phyloP scores from a whole-genome alignment of 345 rosid genomes.

The Eucalyptus melliodora region DNA sequence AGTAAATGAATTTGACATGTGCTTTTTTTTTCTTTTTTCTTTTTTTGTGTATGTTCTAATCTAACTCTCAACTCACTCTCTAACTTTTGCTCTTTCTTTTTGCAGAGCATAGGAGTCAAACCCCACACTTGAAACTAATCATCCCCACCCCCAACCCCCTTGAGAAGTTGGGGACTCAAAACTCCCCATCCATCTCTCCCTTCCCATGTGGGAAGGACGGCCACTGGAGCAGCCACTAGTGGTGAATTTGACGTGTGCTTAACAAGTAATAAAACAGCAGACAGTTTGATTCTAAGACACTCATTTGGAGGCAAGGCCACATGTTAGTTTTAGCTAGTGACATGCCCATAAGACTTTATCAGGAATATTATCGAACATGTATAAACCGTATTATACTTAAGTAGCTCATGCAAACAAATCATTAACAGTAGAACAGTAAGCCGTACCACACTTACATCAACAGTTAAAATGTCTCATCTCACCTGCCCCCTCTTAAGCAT shows the following conservation, averaged over 20 bases:
- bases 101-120: no score
- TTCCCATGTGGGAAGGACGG: no score
- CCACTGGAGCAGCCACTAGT: no score
- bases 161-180: no score
- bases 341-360: neutral
- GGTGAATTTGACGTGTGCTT: neutral
- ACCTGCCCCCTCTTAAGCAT: conserved; percentile 98
- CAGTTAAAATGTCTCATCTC: neutral
- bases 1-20: neutral
- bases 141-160: no score
- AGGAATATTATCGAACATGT: neutral
- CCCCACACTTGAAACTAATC: no score
- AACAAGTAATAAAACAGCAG: neutral
- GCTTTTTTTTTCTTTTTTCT: neutral
- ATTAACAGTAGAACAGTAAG: neutral
- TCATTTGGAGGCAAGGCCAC: neutral
- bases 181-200: no score
- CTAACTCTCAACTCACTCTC: no score
- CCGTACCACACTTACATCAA: neutral
- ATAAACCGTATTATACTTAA: neutral
- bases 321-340: neutral
- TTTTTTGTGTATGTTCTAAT: no score
- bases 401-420: neutral
- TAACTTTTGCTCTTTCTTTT: no score
- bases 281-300: neutral